Evolutionary conservation across 768 basidiomycete species (phyloP), one percentile per base, ranked within the genome.

Genomic region (Hirschioporus abietinus): DNA sequence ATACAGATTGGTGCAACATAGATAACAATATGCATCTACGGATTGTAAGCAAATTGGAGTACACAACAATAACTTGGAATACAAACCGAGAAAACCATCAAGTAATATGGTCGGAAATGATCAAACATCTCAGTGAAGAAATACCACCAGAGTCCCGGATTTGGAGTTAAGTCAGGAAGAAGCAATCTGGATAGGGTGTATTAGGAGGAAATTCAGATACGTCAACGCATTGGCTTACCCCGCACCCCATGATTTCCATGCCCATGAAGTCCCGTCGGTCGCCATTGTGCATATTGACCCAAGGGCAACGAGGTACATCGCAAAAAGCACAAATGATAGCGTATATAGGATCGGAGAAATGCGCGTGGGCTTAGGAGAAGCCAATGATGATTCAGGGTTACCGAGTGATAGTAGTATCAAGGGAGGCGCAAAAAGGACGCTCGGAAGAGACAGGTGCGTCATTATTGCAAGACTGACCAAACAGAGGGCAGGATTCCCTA

Each of bases 101-200:
- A 80, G 83, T 97, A 99, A 79, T 98, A 98, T 4, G 90, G 87
- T 34, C 97, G 82, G 81, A 98, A 99, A 74, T 99, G 92, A 74
- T 98, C 96, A 69, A 99, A 99, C 92, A 98, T 98, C 75, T 99
- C 96, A 12, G 95, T 98, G 79, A 99, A 98, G 80, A 99, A 99
- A 76, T 99, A 99, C 96, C 96, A 99, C 92, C 95, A 95, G 30
- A 98, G 78, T 1, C 97, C 96, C 4, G 92, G 87, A 71, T 96
- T 99, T 0, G 97, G 96, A 9, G 94, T 95, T 68, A 99, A 77
- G 74, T 97, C 96, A 1, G 92, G 91, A 9, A 97, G 85, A 23
- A 84, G 85, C 25, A 97, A 72, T 60, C 96, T 98, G 70, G 17
- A 59, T 24, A 52, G 20, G 60, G 30, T 12, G 62, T 35, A 52